Conservation (phyloP, 2,329 filamentous ascomycete genomes). For the Paracoccidioides lutzii region DNA sequence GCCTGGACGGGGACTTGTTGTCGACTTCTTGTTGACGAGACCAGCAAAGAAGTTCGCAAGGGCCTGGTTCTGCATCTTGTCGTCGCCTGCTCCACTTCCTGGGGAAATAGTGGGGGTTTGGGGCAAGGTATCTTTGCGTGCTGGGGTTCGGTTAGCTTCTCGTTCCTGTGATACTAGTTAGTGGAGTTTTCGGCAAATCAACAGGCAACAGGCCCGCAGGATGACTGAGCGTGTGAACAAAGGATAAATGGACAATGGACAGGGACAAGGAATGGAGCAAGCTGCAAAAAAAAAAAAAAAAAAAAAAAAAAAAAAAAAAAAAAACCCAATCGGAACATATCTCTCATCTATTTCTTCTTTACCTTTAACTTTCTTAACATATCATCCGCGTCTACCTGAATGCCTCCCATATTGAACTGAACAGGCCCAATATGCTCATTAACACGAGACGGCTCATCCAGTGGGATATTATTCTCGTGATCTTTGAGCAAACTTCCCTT, state of each 20-base stretch:
- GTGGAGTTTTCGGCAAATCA: no score
- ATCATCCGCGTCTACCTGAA: conserved; percentile 88
- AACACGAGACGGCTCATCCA: conserved; percentile 32
- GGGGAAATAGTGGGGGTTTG: conserved; percentile 18
- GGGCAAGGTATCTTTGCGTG: conserved; percentile 19
- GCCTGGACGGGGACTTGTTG: conserved; percentile 27
- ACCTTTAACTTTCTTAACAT: conserved; percentile 82
- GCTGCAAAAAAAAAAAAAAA: background rate
- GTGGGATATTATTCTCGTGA: background rate
- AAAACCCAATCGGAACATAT: no score
- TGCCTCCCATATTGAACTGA: conserved; percentile 96
- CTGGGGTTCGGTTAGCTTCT: conserved; percentile 29
- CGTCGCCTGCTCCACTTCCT: conserved; percentile 21
- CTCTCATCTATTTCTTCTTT: conserved; percentile 19
- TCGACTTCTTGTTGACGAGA: conserved; percentile 40
- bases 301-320: background rate
- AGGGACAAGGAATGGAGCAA: background rate
- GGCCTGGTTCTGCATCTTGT: conserved; percentile 46
- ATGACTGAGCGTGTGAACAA: no score
- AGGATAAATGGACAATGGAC: no score
- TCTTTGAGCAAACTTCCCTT: conserved; percentile 19
- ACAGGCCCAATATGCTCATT: conserved; percentile 85
- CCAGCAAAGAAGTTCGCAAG: conserved; percentile 48
- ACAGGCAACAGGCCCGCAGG: no score
- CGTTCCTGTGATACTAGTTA: conserved; percentile 23